Evolutionary conservation across 208 protist species (phyloP).

Genomic region (Wallacemonas sp.): DNA sequence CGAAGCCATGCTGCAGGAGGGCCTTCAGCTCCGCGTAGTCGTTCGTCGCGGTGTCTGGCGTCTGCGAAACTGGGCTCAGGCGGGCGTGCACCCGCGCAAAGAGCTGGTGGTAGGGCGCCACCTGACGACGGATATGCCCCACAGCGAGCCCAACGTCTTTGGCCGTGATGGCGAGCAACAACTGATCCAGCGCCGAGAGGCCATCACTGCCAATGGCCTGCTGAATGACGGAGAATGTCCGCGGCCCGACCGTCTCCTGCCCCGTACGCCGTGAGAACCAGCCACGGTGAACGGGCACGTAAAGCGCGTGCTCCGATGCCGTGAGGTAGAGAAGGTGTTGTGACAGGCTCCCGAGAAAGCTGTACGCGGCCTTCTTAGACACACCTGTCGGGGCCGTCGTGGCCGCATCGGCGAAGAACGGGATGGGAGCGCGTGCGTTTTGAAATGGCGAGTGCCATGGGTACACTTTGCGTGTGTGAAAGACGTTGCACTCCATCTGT

Average conservation of each 20-base stretch:
- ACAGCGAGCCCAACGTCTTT: constrained; percentile 84
- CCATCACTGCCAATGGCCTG: constrained; percentile 79
- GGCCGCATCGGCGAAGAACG: constrained; percentile 64
- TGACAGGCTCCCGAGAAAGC: constrained; percentile 93
- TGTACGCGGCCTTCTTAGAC: constrained; percentile 36
- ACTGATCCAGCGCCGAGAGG: constrained; percentile 78
- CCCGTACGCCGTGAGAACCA: constrained; percentile 78
- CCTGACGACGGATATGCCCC: constrained; percentile 22
- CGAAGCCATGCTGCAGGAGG: constrained; percentile 19
- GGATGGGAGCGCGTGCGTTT: constrained; percentile 93
- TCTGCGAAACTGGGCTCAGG: constrained; percentile 21
- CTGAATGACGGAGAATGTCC: constrained; percentile 84
- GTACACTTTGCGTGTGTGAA: constrained; percentile 93
- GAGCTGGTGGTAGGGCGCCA: constrained; percentile 22
- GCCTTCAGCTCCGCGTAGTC: constrained; percentile 41
- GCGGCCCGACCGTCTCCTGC: constrained; percentile 80
- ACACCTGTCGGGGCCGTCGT: constrained; percentile 3
- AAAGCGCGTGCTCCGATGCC: constrained; percentile 73
- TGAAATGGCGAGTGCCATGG: constrained; percentile 90
- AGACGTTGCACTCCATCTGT: constrained; percentile 96
- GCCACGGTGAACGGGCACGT: constrained; percentile 72
- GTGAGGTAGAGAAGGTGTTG: constrained; percentile 91
- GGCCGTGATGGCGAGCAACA: constrained; percentile 92
- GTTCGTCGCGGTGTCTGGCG: constrained; percentile 21
- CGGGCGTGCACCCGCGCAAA: constrained; percentile 15